Base-by-base conservation (phyloP, 139 green algal genomes). In the Chlorella sp. region DNA sequence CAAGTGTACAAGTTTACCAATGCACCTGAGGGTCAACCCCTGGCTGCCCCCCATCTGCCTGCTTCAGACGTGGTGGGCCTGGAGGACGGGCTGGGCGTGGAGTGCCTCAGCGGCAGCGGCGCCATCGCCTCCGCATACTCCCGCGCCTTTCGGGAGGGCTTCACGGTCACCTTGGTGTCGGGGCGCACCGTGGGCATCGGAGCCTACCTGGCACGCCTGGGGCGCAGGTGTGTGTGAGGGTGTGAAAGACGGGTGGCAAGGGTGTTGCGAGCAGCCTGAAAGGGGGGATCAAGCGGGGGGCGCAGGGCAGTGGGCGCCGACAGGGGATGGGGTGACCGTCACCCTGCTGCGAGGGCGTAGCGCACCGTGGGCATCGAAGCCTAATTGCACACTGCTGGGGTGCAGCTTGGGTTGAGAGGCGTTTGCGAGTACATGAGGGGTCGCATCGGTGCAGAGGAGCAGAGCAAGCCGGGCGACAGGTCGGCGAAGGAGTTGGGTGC, bases 111-210 rank as follows among this genome's bases (percentile, higher is more conserved):
- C n/a, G 98, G 97, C 86, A 97, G 93, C n/a, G 98, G 96, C 48
- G 96, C 97, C 81, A 99, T 99, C 89, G 98, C 98, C 42, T 93
- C 91, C 21, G 89, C 94, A 57, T 98, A 96, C 86, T 86, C 86
- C 0, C 79, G 91, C 15, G 97, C 97, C 9, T 98, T 96, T 90
- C 42, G 91, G 24, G 95, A 99, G 90, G 97, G 97, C 78, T 99
- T 99, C 93, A 99, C 98, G 19, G 89, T 99, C 42, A 99, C 96
- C 2, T 93, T 99, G 60, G 97, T 99, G 34, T 96, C 93, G 30
- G 98, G 98, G 21, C 94, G 98, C 81, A 98, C 96, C 0, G 98
- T 99, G 2, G 98, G 98, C 87, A 99, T 99, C 79, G 98, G 98
- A 53, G 98, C 98, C 24, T 99, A 99, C 94, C 95, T 99, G 57